Percentiles rank a stretch among this genome's conserved stretches.
phyloP scores from a whole-genome alignment of 257 asterid species.

The Ilex asprella region DNA sequence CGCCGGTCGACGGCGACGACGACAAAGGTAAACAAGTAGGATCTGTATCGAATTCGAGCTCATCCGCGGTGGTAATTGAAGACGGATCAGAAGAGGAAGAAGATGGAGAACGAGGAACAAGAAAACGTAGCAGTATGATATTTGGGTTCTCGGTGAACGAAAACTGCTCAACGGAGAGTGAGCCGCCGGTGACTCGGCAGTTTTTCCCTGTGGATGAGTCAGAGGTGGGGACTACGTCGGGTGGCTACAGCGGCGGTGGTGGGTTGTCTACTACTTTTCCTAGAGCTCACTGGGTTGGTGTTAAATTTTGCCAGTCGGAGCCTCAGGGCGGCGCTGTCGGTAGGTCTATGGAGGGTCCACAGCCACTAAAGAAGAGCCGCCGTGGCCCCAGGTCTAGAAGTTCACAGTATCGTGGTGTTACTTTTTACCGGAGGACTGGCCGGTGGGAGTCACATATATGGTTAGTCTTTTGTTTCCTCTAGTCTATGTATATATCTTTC shows the following conservation, averaged over 20 bases:
- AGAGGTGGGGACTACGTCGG: constrained; percentile 22
- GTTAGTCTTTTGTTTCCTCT: constrained; percentile 8
- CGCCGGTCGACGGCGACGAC: constrained; percentile 28
- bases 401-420: constrained; percentile 54
- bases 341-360: constrained; percentile 29
- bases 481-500: neutral
- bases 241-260: neutral
- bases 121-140: constrained; percentile 30
- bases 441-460: constrained; percentile 65
- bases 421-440: constrained; percentile 59
- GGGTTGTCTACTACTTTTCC: constrained; percentile 36
- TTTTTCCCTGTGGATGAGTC: constrained; percentile 79
- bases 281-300: constrained; percentile 93
- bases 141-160: constrained; percentile 61
- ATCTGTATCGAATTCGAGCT: constrained; percentile 82
- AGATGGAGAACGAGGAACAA: neutral
- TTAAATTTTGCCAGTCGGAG: constrained; percentile 64
- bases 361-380: constrained; percentile 48
- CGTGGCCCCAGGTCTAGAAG: constrained; percentile 59
- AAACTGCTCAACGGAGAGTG: constrained; percentile 27
- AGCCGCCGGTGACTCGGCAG: constrained; percentile 70
- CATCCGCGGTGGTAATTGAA: constrained; percentile 74
- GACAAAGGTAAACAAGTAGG: constrained; percentile 70
- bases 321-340: constrained; percentile 22
- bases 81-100: constrained; percentile 47